Evolutionary conservation across 2,329 filamentous ascomycete species (phyloP), one percentile per base, ranked within the genome.

Genomic region (Aspergillus fischeri): DNA sequence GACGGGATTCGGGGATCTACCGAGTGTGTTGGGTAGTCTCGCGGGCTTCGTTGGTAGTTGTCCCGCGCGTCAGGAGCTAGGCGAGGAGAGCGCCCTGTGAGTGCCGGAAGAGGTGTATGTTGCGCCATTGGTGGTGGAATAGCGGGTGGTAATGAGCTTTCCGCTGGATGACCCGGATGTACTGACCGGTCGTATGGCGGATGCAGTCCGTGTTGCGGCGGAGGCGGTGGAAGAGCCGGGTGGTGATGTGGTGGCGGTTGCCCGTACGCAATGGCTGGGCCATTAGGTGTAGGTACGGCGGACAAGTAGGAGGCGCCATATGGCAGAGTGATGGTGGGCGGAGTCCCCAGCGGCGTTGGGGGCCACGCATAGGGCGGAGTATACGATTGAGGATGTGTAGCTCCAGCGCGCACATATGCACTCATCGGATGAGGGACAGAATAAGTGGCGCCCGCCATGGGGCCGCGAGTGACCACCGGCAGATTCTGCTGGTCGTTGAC

Each of bases 401-500:
- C 68, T 20, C 71, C 60, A 64, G 72, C 61, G 62, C 79, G 76
- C 9, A 81, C 79, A 52, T 83, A 86, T 63, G 80, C 83, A 2
- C 86, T 71, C 67, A 83, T 78, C 51, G 75, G 76, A 58, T 83
- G 78, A 56, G 80, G 73, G 28, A 81, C 77, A 6, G 80, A 75
- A 68, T 84, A 86, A 10, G 73, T 65, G 17, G 81, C 79, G 9
- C 82, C 83, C 32, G 78, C 75, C 83, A 87, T 86, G 5, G 85
- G 91, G 0, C 88, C 84, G 63, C 91, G 85, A 11, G 91, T 93
- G 42, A 95, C 84, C 2, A 90, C 87, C 11, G 92, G 91, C 14
- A 91, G 86, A 57, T 88, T 88, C 71, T 88, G 88, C 60, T 87
- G 83, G 68, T 97, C 93, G 70, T 91, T 91, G 65, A 97, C 86